Evolutionary conservation across 2,329 filamentous ascomycete genomes (phyloP).

Genomic region (Achaetomium macrosporum): DNA sequence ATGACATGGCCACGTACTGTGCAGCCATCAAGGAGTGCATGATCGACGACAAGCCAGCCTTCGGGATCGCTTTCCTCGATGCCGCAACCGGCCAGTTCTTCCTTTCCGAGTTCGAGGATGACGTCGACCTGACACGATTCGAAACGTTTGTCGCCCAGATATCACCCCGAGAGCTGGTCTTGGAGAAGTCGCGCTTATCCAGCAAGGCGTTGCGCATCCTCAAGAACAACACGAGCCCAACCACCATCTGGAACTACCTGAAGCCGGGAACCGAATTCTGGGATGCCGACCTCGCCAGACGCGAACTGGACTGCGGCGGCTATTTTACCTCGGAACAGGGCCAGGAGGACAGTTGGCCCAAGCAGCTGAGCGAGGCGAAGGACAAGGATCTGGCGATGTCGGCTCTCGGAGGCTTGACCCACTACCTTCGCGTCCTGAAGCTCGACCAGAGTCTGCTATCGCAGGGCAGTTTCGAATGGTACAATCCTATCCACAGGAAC

Average conservation of each 20-base stretch:
- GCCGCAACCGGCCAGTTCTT: constrained; percentile 94
- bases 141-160: constrained; percentile 95
- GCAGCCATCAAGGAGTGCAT: constrained; percentile 85
- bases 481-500: constrained; percentile 85
- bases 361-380: constrained; percentile 62
- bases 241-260: constrained; percentile 90
- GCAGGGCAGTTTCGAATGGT: constrained; percentile 84
- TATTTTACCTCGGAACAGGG: constrained; percentile 65
- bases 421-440: constrained; percentile 81
- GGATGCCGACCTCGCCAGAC: constrained; percentile 73
- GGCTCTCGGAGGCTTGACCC: constrained; percentile 79
- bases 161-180: constrained; percentile 75
- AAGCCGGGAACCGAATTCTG: constrained; percentile 87
- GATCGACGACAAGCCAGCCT: constrained; percentile 68
- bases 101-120: constrained; percentile 85
- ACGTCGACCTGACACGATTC: constrained; percentile 90
- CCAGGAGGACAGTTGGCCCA: constrained; percentile 66
- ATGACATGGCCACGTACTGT: constrained; percentile 96
- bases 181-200: constrained; percentile 83
- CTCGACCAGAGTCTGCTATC: constrained; percentile 83
- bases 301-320: constrained; percentile 70
- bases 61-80: constrained; percentile 91
- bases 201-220: constrained; percentile 86
- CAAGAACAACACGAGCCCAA: constrained; percentile 90
- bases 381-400: constrained; percentile 84